phyloP scores from a whole-genome alignment of 257 asterid genomes.

The Misopates orontium region DNA sequence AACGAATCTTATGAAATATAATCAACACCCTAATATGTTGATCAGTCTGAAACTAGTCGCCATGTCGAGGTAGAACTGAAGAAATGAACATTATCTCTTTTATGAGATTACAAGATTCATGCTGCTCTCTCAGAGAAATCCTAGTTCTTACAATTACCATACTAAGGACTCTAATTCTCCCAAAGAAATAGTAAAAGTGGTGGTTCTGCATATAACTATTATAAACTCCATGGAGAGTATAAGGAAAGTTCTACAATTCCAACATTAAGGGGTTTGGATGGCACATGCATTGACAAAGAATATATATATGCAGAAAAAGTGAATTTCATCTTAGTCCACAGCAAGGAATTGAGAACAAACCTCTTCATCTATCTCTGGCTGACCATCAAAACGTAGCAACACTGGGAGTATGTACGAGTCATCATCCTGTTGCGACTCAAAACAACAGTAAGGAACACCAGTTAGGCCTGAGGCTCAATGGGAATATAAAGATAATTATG shows the following conservation, averaged over 20 bases:
- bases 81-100: neutral
- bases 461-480: conserved; percentile 1
- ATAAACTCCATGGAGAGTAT: neutral
- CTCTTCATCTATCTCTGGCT: conserved; percentile 94
- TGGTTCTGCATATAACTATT: neutral
- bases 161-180: conserved; percentile 7
- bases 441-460: conserved; percentile 24
- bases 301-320: neutral
- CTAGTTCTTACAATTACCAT: conserved; percentile 11
- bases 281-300: too few relatives aligned
- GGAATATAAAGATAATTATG: neutral
- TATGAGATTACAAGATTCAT: neutral
- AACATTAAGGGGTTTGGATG: neutral
- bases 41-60: neutral
- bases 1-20: too few relatives aligned
- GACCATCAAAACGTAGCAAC: conserved; percentile 87
- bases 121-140: neutral
- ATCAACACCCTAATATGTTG: neutral
- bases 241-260: conserved; percentile 17
- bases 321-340: neutral
- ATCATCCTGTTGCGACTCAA: conserved; percentile 61
- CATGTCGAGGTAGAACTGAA: conserved; percentile 6
- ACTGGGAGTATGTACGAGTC: conserved; percentile 92
- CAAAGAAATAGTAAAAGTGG: conserved; percentile 16
- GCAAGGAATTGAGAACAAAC: conserved; percentile 37